These are phyloP conservation scores for Globisporangium lucens DNA, from an alignment of 352 stramenopile genomes.

Conservation along the genomic window DNA sequence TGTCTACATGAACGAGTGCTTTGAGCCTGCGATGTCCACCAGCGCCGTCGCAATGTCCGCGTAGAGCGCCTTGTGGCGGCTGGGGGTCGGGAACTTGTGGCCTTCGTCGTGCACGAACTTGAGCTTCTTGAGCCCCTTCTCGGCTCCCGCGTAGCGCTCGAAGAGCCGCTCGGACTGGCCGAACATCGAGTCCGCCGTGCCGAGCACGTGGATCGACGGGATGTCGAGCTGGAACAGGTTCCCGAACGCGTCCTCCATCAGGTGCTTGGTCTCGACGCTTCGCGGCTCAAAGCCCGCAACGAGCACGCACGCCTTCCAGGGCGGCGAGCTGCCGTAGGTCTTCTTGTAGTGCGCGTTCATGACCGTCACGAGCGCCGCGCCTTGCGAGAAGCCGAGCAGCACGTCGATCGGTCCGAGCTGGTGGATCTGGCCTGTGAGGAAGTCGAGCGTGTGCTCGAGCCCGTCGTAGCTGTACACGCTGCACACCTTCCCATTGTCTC, in stretches of 20 bases:
- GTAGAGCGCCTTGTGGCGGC: constrained; percentile 47
- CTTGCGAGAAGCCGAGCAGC: constrained; percentile 74
- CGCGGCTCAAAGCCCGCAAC: constrained; percentile 63
- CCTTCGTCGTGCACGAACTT: constrained; percentile 73
- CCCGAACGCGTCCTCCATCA: constrained; percentile 42
- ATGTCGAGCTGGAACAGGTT: constrained; percentile 37
- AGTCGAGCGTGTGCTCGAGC: constrained; percentile 61
- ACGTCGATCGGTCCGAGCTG: constrained; percentile 52
- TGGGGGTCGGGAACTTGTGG: constrained; percentile 68
- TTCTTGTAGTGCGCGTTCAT: constrained; percentile 64
- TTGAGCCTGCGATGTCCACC: constrained; percentile 26
- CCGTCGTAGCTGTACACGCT: constrained; percentile 54
- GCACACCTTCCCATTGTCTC: constrained; percentile 14
- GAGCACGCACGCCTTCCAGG: constrained; percentile 61
- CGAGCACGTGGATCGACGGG: constrained; percentile 68
- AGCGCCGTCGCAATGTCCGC: constrained; percentile 43
- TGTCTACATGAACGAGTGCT: constrained; percentile 4
- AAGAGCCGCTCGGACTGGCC: constrained; percentile 50
- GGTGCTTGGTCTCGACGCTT: constrained; percentile 39
- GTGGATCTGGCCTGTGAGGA: constrained; percentile 44
- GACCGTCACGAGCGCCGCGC: constrained; percentile 48
- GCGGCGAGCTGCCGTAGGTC: constrained; percentile 38
- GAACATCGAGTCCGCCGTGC: constrained; percentile 40
- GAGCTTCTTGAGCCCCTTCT: constrained; percentile 25
- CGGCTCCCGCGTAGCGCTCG: constrained; percentile 32